phyloP scores from a whole-genome alignment of 164 flowering plant genomes.

The Vitis cinerea region DNA sequence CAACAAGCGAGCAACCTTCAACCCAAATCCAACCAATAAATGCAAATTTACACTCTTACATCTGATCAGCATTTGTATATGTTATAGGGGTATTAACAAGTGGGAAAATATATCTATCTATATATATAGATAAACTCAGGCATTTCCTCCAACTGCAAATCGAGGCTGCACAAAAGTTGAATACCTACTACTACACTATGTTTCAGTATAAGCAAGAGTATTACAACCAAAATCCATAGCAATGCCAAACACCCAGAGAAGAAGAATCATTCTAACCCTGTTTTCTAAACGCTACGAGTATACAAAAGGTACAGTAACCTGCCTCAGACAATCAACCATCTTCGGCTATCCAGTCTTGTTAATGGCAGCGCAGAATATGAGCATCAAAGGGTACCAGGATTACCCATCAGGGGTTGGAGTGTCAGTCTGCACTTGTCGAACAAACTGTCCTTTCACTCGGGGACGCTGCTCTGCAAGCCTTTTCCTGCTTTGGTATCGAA shows the following conservation, averaged over 20 bases:
- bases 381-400: background rate
- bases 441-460: constrained; percentile 43
- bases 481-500: constrained; percentile 45
- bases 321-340: background rate
- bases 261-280: background rate
- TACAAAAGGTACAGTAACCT: background rate
- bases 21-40: background rate
- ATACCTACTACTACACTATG: constrained; percentile 4
- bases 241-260: too few species aligned
- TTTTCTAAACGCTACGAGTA: background rate
- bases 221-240: background rate
- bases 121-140: background rate
- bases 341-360: background rate
- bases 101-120: background rate
- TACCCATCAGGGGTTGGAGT: constrained; percentile 4
- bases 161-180: too few species aligned
- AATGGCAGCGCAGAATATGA: background rate
- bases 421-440: constrained; percentile 26
- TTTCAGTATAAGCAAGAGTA: constrained; percentile 1
- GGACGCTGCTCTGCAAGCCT: constrained; percentile 44
- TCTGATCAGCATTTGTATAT: too few species aligned
- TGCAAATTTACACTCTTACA: background rate
- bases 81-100: too few species aligned
- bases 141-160: background rate
- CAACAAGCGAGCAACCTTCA: background rate